Conservation (phyloP, 2,329 filamentous ascomycete genomes). For the Trichoderma sp. region DNA sequence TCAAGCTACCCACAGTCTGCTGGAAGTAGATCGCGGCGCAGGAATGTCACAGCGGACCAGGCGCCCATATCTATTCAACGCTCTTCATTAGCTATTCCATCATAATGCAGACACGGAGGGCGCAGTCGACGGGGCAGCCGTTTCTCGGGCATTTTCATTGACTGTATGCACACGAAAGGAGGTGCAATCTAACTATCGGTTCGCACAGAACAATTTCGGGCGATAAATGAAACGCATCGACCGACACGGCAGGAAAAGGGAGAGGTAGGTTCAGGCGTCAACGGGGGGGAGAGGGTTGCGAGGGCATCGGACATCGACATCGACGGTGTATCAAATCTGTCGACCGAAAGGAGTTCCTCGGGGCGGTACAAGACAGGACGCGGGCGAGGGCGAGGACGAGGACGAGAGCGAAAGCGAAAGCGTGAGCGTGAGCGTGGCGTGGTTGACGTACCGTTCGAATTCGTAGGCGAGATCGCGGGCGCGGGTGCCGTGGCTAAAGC, state of each 20-base stretch:
- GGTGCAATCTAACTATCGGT: slow-evolving; percentile 32
- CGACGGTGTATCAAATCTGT: slow-evolving; percentile 29
- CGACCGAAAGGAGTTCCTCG: slow-evolving; percentile 35
- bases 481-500: slow-evolving; percentile 98
- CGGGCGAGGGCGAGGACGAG: slow-evolving; percentile 45
- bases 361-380: slow-evolving; percentile 28
- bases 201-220: slow-evolving; percentile 34
- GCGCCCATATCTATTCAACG: slow-evolving; percentile 77
- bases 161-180: slow-evolving; percentile 27
- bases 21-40: slow-evolving; percentile 88
- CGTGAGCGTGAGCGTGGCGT: slow-evolving; percentile 34
- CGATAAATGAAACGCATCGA: slow-evolving; percentile 35
- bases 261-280: slow-evolving; percentile 27
- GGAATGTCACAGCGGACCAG: slow-evolving; percentile 98
- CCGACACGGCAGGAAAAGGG: slow-evolving; percentile 30
- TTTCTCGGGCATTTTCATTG: slow-evolving; percentile 19
- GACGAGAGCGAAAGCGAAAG: slow-evolving; percentile 40
- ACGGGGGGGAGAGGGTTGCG: slow-evolving; percentile 32
- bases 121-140: slow-evolving; percentile 20
- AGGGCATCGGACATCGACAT: slow-evolving; percentile 26
- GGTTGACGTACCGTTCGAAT: slow-evolving; percentile 98
- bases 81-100: slow-evolving; percentile 46
- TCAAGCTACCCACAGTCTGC: slow-evolving; percentile 77
- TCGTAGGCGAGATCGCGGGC: slow-evolving; percentile 99
- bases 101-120: slow-evolving; percentile 25